These are phyloP conservation scores for Cladorrhinum samala DNA, from an alignment of 495 filamentous ascomycete genomes.

Conservation along the genomic window DNA sequence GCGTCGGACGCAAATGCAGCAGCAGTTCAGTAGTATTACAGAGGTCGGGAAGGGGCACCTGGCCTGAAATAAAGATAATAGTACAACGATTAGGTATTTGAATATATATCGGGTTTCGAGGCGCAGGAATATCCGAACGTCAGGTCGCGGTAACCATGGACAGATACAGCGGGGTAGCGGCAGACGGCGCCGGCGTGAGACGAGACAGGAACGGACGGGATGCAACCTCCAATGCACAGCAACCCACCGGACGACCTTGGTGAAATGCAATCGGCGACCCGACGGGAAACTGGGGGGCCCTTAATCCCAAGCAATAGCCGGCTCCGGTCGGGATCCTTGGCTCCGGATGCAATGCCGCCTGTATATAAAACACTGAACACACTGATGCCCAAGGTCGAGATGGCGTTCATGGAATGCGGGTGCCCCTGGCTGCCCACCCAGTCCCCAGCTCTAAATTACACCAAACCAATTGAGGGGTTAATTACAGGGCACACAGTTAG, in stretches of 20 bases:
- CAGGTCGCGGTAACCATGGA: too few relatives aligned
- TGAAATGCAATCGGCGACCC: neutral
- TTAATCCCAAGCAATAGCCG: neutral
- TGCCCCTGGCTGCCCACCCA: too few relatives aligned
- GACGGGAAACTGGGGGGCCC: neutral
- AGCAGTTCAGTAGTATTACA: neutral
- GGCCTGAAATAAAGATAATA: neutral
- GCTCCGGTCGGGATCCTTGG: neutral
- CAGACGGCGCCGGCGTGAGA: neutral
- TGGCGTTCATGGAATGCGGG: too few relatives aligned
- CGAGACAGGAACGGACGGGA: neutral
- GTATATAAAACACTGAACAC: neutral
- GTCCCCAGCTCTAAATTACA: too few relatives aligned
- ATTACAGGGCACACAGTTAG: too few relatives aligned
- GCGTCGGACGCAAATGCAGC: neutral
- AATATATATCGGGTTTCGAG: too few relatives aligned
- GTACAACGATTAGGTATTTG: too few relatives aligned
- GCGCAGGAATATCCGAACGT: too few relatives aligned
- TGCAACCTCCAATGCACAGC: neutral
- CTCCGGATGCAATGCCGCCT: neutral
- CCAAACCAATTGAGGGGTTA: too few relatives aligned
- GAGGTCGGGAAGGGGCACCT: neutral
- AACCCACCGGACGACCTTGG: neutral
- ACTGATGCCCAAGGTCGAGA: too few relatives aligned
- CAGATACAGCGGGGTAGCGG: neutral